Base-by-base conservation (phyloP, 2,329 filamentous ascomycete genomes). In the Ilyonectria mors-panacis region DNA sequence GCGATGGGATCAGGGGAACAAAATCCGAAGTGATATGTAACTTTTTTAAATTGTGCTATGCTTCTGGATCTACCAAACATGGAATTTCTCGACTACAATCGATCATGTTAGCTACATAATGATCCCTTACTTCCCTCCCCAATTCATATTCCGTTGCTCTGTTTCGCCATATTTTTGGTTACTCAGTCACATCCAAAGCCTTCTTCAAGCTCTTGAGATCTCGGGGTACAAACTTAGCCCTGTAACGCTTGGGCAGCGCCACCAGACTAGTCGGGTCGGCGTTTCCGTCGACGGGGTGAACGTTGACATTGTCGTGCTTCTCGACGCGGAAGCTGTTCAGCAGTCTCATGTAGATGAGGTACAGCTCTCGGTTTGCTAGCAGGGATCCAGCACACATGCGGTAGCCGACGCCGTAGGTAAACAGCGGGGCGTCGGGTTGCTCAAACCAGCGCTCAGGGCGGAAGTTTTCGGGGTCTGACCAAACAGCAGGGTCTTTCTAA, bases 371-470 rank as follows among this genome's bases (percentile, higher is more conserved):
- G 73, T 92, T 91, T 12, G 89, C 89, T 2, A 92, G 47, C 2
- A 75, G 59, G 1, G 71, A 75, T 0, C 89, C 90, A 0, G 89
- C 89, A 68, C 90, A 92, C 90, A 92, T 92, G 44, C 89, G 85
- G 70, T 91, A 91, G 1, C 90, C 90, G 10, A 92, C 81, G 0
- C 90, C 90, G 65, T 91, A 92, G 0, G 89, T 90, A 76, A 91
- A 91, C 13, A 91, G 78, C 1, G 89, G 89, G 4, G 88, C 88
- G 30, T 92, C 88, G 0, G 89, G 88, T 54, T 89, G 85, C 44
- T 75, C 73, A 2, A 65, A 78, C 89, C 89, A 92, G 28, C 90
- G 84, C 74, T 91, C 88, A 0, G 76, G 76, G 0, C 88, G 84
- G 80, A 92, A 91, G 6, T 81, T 82, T 37, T 87, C 83, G 1